These are phyloP conservation scores for Salix caprea DNA, from an alignment of 345 rosid genomes.

Conservation along the genomic window DNA sequence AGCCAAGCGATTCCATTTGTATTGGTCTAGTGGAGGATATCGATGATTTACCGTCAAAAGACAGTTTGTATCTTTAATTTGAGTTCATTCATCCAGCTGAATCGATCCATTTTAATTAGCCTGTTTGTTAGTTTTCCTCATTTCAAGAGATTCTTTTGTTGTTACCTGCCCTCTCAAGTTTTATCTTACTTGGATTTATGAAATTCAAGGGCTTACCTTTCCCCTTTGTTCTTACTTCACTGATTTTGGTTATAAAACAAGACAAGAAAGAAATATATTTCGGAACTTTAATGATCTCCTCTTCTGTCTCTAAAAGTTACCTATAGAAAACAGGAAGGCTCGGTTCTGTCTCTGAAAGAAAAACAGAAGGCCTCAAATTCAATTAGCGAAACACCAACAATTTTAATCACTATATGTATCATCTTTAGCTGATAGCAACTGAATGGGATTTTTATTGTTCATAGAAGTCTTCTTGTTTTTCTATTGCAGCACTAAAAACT, in stretches of 20 bases:
- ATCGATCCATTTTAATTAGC: neutral
- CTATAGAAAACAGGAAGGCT: neutral
- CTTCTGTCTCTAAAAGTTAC: neutral
- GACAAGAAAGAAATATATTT: neutral
- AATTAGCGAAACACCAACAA: neutral
- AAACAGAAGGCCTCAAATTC: neutral
- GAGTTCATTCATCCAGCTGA: neutral
- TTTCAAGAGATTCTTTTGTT: neutral
- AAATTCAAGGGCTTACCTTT: neutral
- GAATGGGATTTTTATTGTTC: neutral
- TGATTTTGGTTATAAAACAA: neutral
- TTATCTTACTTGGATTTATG: neutral
- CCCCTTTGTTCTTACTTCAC: neutral
- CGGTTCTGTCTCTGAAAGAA: too few relatives aligned
- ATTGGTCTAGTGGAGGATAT: neutral
- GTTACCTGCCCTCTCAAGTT: neutral
- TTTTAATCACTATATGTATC: neutral
- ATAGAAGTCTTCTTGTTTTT: neutral
- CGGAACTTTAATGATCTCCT: neutral
- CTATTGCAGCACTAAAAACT: slow-evolving; percentile 59
- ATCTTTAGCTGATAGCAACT: neutral
- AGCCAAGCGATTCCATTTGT: neutral
- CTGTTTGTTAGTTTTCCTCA: neutral
- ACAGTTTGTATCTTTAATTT: neutral
- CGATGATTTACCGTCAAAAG: neutral